These are phyloP conservation scores for Stephanodiscus triporus DNA, from an alignment of 108 stramenopile species.

Conservation along the genomic window DNA sequence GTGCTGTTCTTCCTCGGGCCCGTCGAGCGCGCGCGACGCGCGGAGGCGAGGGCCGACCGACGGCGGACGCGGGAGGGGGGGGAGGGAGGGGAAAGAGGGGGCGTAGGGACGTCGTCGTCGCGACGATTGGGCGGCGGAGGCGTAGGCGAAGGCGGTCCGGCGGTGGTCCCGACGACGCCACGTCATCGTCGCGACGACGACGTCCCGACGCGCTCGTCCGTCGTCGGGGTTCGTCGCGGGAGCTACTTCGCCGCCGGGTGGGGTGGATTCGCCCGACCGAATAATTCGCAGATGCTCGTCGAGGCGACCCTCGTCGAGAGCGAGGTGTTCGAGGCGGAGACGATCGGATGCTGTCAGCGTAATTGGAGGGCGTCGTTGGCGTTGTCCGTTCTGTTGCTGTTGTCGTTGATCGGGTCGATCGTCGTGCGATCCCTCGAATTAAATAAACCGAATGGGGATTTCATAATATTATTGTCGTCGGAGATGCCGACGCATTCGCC, in stretches of 20 bases:
- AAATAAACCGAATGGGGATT: not conserved
- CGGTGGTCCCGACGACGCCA: too few species aligned
- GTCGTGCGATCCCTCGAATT: not conserved
- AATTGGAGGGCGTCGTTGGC: not conserved
- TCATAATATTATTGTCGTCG: not conserved
- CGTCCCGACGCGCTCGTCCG: too few species aligned
- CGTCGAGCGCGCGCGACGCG: too few species aligned
- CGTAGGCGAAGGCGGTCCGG: too few species aligned
- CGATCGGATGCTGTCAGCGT: not conserved
- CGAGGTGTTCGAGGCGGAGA: not conserved
- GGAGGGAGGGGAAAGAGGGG: too few species aligned
- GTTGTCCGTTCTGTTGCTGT: not conserved
- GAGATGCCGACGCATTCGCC: not conserved
- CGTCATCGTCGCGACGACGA: too few species aligned
- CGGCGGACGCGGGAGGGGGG: too few species aligned
- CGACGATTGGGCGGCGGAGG: too few species aligned
- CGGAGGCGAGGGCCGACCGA: too few species aligned
- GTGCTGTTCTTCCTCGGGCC: too few species aligned
- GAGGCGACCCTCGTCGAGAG: constrained; percentile 13
- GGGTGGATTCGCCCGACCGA: not conserved
- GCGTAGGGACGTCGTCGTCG: too few species aligned
- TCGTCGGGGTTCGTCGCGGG: not conserved
- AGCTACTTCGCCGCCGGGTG: not conserved
- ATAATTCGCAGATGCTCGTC: not conserved
- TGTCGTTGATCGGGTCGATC: not conserved